Evolutionary conservation across 208 protist genomes (phyloP).

Genomic region (Borovskyia barvae): DNA sequence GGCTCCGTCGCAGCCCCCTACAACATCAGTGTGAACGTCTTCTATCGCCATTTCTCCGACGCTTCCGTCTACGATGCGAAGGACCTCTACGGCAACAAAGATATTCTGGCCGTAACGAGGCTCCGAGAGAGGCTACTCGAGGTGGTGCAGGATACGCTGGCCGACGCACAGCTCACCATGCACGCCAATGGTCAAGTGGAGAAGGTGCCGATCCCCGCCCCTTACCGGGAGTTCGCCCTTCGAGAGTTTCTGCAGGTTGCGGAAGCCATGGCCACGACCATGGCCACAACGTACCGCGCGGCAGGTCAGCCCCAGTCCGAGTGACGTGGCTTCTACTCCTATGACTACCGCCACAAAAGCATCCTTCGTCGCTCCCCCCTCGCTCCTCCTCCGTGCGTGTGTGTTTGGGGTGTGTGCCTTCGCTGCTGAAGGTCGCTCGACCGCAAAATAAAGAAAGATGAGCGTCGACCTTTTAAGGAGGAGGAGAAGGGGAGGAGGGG

Average conservation of each 20-base stretch:
- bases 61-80: constrained; percentile 67
- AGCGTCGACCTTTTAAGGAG: too few relatives aligned
- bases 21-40: constrained; percentile 88
- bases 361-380: too few relatives aligned
- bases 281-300: constrained; percentile 13
- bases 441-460: too few relatives aligned
- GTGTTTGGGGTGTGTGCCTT: too few relatives aligned
- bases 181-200: too few relatives aligned
- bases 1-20: constrained; percentile 9
- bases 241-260: constrained; percentile 82
- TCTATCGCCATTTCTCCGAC: constrained; percentile 75
- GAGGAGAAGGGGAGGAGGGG: too few relatives aligned
- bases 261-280: constrained; percentile 41
- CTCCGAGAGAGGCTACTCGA: constrained; percentile 45
- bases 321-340: neutral
- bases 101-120: constrained; percentile 53
- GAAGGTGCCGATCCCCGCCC: constrained; percentile 18
- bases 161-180: neutral
- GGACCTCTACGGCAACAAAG: constrained; percentile 91
- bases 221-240: constrained; percentile 79
- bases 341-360: too few relatives aligned
- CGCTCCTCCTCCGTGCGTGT: too few relatives aligned
- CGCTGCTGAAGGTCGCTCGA: too few relatives aligned
- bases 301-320: neutral
- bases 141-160: constrained; percentile 23